Base-by-base conservation (phyloP, 768 basidiomycete genomes). In the Pisolithus microcarpus region DNA sequence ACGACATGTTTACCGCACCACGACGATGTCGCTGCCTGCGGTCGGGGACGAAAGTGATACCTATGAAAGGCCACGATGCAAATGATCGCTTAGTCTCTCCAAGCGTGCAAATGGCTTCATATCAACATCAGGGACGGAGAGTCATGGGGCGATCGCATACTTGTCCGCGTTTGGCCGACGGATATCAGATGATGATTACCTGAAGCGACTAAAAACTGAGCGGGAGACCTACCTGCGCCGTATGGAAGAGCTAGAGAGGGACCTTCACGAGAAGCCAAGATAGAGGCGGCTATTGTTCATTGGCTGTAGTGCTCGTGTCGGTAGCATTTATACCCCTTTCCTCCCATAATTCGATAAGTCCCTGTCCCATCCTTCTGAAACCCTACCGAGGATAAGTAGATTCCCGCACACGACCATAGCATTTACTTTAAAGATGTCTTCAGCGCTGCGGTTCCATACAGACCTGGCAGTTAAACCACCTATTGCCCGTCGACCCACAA, bases 111-210 rank as follows among this genome's bases (percentile, higher is more conserved):
- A 55, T 75, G 7, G 42, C 38, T 30, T 24, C 44, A 13, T 47
- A 23, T 13, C 48, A 51, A 43, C 30, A 42, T 7, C 24, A 50
- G 31, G n/a, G 2, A 42, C 11, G 38, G 42, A 8, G 39, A 5
- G 21, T 62, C 65, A 15, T 52, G 70, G 15, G 58, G 64, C 18
- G 70, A 79, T 43, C 70, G 71, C 9, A 52, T 83, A 38, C 52
- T n/a, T 69, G 34, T 60, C 62, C 2, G 19, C 55, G 15, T 56
- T 67, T 24, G 62, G 61, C 24, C 70, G 68, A 31, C 74, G 70
- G 46, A 60, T 92, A 4, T 75, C 87, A 6, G 82, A 92, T 55
- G 84, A 91, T 44, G 84, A 86, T 54, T 89, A 89, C 56, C 56
- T 91, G 47, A 63, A 64, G 26, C 77, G 74, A 52, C 61, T 91